These are phyloP conservation scores for Echites panduratus DNA, from an alignment of 257 asterid species.

Conservation along the genomic window DNA sequence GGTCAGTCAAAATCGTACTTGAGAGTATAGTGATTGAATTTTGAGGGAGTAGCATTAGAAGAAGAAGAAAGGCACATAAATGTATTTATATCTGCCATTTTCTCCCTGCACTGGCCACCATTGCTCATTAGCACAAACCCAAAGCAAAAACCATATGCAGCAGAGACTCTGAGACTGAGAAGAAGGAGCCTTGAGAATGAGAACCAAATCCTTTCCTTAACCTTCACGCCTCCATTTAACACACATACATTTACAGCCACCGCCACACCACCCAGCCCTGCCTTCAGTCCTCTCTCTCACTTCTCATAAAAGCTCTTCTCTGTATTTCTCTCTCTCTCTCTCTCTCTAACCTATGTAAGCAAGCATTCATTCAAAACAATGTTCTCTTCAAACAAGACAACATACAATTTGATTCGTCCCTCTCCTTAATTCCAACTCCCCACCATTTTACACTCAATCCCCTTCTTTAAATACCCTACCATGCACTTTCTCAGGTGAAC, in stretches of 20 bases:
- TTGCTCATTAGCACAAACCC: constrained; percentile 26
- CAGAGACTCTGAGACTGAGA: constrained; percentile 15
- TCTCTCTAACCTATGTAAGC: constrained; percentile 21
- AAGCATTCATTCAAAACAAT: no score
- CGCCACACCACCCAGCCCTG: background rate
- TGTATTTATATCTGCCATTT: constrained; percentile 9
- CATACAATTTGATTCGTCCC: background rate
- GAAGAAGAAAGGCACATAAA: background rate
- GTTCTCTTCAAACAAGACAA: constrained; percentile 18
- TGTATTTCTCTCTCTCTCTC: constrained; percentile 12
- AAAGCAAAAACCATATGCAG: constrained; percentile 25
- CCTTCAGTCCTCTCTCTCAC: constrained; percentile 7
- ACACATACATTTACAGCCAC: constrained; percentile 10
- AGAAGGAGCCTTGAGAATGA: constrained; percentile 53
- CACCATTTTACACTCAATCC: background rate
- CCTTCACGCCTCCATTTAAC: constrained; percentile 69
- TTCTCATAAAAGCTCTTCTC: constrained; percentile 10
- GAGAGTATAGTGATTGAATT: no score
- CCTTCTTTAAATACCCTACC: constrained; percentile 29
- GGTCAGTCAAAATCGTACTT: no score
- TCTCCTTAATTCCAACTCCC: background rate
- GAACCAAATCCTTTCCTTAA: constrained; percentile 53
- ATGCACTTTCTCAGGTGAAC: constrained; percentile 6
- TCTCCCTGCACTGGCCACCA: constrained; percentile 12
- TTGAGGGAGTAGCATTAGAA: no score